Percentiles rank a stretch among this genome's conserved stretches.
phyloP scores from a whole-genome alignment of 805 yeast genomes.

The Blastobotrys parvus region DNA sequence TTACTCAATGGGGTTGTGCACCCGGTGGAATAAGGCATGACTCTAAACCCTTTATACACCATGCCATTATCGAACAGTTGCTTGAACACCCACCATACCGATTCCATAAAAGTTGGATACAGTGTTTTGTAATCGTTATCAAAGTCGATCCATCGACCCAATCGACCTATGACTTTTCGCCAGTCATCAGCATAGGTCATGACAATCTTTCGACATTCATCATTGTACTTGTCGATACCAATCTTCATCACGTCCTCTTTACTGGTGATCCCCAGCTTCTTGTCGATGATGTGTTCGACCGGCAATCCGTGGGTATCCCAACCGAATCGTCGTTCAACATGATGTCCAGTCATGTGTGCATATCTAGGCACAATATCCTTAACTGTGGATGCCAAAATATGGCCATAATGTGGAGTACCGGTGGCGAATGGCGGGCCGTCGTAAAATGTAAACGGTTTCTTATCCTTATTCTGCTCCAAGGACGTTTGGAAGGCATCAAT shows the following conservation, averaged over 20 bases:
- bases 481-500: slow-evolving; percentile 91
- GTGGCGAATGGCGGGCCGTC: slow-evolving; percentile 99
- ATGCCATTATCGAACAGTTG: slow-evolving; percentile 75
- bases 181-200: slow-evolving; percentile 96
- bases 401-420: slow-evolving; percentile 99
- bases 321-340: slow-evolving; percentile 95
- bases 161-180: slow-evolving; percentile 85
- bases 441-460: slow-evolving; percentile 83
- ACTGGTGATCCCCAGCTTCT: slow-evolving; percentile 85
- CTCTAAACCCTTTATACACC: slow-evolving; percentile 92
- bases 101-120: slow-evolving; percentile 95
- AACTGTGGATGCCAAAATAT: slow-evolving; percentile 90
- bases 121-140: slow-evolving; percentile 97
- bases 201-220: slow-evolving; percentile 91
- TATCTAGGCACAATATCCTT: slow-evolving; percentile 96
- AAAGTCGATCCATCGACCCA: slow-evolving; percentile 99
- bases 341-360: slow-evolving; percentile 95
- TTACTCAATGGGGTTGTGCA: slow-evolving; percentile 93
- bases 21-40: slow-evolving; percentile 98
- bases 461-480: slow-evolving; percentile 71
- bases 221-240: slow-evolving; percentile 92
- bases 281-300: slow-evolving; percentile 97
- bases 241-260: slow-evolving; percentile 89
- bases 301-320: slow-evolving; percentile 99
- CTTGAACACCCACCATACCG: slow-evolving; percentile 98